phyloP scores from a whole-genome alignment of 768 basidiomycete species.

The Rhizopogon rudus region DNA sequence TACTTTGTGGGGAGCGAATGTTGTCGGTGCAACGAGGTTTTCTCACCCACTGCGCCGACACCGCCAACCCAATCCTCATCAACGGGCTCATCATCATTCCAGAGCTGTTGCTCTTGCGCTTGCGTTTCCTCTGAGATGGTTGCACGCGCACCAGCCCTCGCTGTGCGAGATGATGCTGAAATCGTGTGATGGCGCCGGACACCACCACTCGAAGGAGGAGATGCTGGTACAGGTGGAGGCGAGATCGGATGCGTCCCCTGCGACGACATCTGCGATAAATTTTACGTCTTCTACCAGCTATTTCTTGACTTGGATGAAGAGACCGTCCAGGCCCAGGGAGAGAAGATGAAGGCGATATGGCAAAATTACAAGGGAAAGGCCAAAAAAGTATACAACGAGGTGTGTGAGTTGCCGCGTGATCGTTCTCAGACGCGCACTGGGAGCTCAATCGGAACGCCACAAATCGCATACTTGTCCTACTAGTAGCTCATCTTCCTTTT shows the following conservation, averaged over 20 bases:
- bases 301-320: constrained; percentile 1
- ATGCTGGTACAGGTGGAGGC: constrained; percentile 36
- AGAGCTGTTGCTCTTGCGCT: constrained; percentile 48
- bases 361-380: constrained; percentile 6
- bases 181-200: constrained; percentile 86
- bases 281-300: constrained; percentile 5
- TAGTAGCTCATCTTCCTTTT: too few species aligned
- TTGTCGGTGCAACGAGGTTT: constrained; percentile 74
- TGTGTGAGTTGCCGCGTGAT: not conserved
- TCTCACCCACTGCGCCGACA: constrained; percentile 81
- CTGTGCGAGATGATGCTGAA: constrained; percentile 64
- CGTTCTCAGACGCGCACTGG: not conserved
- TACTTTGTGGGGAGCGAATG: constrained; percentile 78
- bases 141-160: constrained; percentile 55
- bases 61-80: constrained; percentile 79
- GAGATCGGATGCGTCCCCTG: constrained; percentile 33
- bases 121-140: constrained; percentile 65
- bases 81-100: constrained; percentile 75
- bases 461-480: too few species aligned
- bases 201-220: constrained; percentile 31
- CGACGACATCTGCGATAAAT: constrained; percentile 27
- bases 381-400: constrained; percentile 1
- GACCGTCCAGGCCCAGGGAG: not conserved
- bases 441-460: too few species aligned
- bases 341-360: constrained; percentile 2